Evolutionary conservation across 163 green algal genomes (phyloP).

Genomic region (Scenedesmus sp.): DNA sequence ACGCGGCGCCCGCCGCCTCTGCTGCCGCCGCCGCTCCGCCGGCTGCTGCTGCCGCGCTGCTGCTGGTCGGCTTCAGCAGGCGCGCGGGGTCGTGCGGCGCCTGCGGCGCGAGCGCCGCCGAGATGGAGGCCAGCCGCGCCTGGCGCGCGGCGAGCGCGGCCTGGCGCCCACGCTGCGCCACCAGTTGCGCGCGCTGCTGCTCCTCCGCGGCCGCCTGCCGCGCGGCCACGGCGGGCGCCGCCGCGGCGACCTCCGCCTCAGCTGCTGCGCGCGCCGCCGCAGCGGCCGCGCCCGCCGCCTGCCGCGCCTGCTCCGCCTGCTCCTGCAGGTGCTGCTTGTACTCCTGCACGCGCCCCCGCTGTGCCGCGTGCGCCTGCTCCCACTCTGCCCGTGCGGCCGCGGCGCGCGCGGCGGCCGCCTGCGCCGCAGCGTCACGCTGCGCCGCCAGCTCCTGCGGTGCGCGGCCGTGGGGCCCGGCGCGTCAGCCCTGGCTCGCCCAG

Average conservation of each 20-base stretch:
- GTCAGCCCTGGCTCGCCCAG: too few species aligned
- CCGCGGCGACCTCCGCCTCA: background rate
- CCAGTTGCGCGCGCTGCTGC: background rate
- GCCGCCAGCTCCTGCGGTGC: background rate
- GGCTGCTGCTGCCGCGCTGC: conserved; percentile 9
- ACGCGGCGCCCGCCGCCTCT: background rate
- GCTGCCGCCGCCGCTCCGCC: background rate
- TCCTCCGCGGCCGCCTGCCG: background rate
- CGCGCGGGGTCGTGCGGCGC: background rate
- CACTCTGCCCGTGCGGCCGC: background rate
- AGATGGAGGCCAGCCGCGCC: background rate
- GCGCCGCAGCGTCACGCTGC: background rate
- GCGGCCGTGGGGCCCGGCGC: too few species aligned
- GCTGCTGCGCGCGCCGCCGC: background rate
- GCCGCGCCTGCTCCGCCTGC: background rate
- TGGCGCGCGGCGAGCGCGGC: background rate
- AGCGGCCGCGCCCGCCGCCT: too few species aligned
- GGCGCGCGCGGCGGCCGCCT: background rate
- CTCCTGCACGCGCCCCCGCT: too few species aligned
- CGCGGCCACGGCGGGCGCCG: background rate
- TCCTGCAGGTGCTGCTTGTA: too few species aligned
- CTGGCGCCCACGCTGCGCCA: background rate
- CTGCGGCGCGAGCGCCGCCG: background rate
- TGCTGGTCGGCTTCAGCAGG: background rate
- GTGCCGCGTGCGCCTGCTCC: too few species aligned